These are phyloP conservation scores for Neoascochyta sp. DNA, from an alignment of 2,329 filamentous ascomycete genomes.

Conservation along the genomic window DNA sequence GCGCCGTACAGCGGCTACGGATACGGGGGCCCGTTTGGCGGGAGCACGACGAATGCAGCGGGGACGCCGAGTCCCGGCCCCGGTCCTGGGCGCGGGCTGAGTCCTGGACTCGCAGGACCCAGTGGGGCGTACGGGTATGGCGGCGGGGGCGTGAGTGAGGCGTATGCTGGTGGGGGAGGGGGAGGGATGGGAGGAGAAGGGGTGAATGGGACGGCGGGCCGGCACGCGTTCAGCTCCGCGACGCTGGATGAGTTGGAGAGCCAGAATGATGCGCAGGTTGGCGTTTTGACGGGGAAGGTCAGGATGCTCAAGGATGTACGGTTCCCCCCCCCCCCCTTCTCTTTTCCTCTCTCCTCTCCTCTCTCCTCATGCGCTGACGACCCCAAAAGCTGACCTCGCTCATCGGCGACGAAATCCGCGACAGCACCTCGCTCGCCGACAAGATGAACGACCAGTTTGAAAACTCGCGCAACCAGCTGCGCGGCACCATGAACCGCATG, in stretches of 20 bases:
- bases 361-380: slow-evolving; percentile 1
- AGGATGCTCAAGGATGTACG: slow-evolving; percentile 82
- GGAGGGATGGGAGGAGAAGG: slow-evolving; percentile 1
- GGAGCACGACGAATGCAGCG: too few species aligned
- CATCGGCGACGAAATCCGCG: slow-evolving; percentile 92
- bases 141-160: background rate
- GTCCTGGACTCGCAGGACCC: too few species aligned
- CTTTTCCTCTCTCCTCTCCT: slow-evolving; percentile 1
- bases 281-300: slow-evolving; percentile 88
- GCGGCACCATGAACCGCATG: slow-evolving; percentile 97
- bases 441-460: slow-evolving; percentile 97
- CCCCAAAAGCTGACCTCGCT: slow-evolving; percentile 68
- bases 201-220: slow-evolving; percentile 52
- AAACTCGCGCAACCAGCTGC: slow-evolving; percentile 71
- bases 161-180: slow-evolving; percentile 1
- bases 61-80: too few species aligned
- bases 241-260: slow-evolving; percentile 91
- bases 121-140: too few species aligned
- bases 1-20: slow-evolving; percentile 24
- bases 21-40: slow-evolving; percentile 18
- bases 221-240: slow-evolving; percentile 77
- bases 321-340: slow-evolving; percentile 14
- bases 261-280: slow-evolving; percentile 87
- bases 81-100: too few species aligned
- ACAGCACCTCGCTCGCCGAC: slow-evolving; percentile 81